Evolutionary conservation across 2,329 filamentous ascomycete genomes (phyloP), one percentile per base, ranked within the genome.

Genomic region (Cladophialophora immunda): DNA sequence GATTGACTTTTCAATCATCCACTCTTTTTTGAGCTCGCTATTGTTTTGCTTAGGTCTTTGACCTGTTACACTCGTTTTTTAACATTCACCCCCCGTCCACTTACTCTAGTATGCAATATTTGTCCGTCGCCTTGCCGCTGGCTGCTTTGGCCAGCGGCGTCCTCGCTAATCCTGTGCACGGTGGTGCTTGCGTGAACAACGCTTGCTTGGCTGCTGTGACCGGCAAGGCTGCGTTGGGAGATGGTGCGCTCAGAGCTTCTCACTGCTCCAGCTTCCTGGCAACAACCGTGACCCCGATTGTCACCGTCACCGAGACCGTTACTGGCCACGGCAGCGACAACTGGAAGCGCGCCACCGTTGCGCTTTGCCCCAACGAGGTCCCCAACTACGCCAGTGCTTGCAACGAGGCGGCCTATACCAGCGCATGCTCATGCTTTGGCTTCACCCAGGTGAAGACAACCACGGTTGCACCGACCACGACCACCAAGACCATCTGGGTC

Each of bases 1-100:
- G 71, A 73, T 73, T 73, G 71, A 71, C 6, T 58, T 73, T 69
- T 71, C 71, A 73, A 70, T 73, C 71, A 62, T 70, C 71, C 71
- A 72, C 66, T 73, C 71, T 66, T 70, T 68, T 72, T 61, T 62
- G 68, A 70, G 64, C 67, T 62, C 62, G 61, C 47, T 62, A 29
- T 53, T 60, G 64, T 65, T 65, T 50, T 50, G 4, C 19, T 63
- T 52, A 70, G 69, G 71, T 71, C 69, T 30, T 66, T 68, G 65
- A 71, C 70, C 70, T 69, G 63, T 71, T 67, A 63, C 71, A 69
- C 53, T 73, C 71, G 56, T 73, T 73, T 64, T 64, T 34, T n/a
- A 58, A 68, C 58, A 58, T 27, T 56, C 38, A 38, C 45, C 30
- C 7, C 38, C 58, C 2, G 17, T 60, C 47, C 27, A 52, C 36